Evolutionary conservation across 257 asterid species (phyloP), one percentile per base, ranked within the genome.

Genomic region (Capsicum rhomboideum): DNA sequence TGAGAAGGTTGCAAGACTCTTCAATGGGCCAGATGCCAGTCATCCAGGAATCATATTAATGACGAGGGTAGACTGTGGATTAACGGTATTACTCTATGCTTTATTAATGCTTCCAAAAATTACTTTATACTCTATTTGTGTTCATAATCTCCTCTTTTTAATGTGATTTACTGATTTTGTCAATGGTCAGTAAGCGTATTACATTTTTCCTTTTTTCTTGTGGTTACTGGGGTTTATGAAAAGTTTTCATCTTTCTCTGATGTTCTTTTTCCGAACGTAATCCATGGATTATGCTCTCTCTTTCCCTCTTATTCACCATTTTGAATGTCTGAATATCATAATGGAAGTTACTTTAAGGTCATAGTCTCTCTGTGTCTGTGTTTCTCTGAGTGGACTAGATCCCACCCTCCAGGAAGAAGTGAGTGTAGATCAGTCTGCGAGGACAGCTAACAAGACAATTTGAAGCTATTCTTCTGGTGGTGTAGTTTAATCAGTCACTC

Each of bases 1-100:
- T 84, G 86, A 84, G 55, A 84, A 84, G 66, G 86, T 77, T 29
- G 86, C 83, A 13, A 77, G 46, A 78, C 86, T 84, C 42, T 84
- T 84, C 67, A 77, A 77, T 77, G 86, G 86, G n/a, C 83, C 83
- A 40, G 44, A 84, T 77, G 86, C 86, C 29, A 69, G 68, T 78
- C 83, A 77, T 78, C 86, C 83, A 4, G 83, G 83, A 29, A 44
- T 77, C 66, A 58, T 84, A 59, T 52, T 84, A 29, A 61, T 84
- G 83, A 14, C 83, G 13, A 83, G 82, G 58, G 82, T 83, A 55
- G 82, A 83, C 71, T 83, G 85, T 40, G 85, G 82, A n/a, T 72
- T 55, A 31, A 83, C 17, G 85, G 85, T 83, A 83, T 42, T 75
- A 26, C 17, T 75, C 81, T 26, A 50, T 49, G 42, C 63, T 75